Evolutionary conservation across 2,329 filamentous ascomycete genomes (phyloP), one percentile per base, ranked within the genome.

Genomic region (Fusarium tupiense): DNA sequence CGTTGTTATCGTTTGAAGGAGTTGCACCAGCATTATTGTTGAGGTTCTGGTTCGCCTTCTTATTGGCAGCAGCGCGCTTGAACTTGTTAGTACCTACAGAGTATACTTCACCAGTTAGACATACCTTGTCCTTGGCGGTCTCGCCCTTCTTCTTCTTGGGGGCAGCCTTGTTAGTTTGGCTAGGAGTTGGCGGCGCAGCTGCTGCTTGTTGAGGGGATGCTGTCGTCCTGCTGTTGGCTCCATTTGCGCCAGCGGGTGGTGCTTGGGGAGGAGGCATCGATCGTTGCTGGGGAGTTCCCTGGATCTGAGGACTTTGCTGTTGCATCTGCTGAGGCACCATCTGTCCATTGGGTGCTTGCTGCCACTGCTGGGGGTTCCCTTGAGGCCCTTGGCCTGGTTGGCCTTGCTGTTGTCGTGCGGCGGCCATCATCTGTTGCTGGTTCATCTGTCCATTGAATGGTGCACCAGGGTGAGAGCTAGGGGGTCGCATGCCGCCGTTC

Each of bases 81-180:
- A 37, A 60, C 37, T 58, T 56, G 66, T 78, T 50, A 77, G 57
- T 64, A 57, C 70, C 26, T 67, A 24, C 31, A 47, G 50, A 40
- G n/a, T 46, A 14, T 7, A 6, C 29, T 6, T n/a, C n/a, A n/a
- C 46, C 24, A 26, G 40, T 47, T 46, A 37, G 35, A 78, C 85
- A 84, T 88, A 93, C 92, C 91, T 94, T 94, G 65, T 84, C 86
- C 82, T 92, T 93, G 10, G 89, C 85, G 69, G 86, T 88, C 82
- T 92, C 92, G 10, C 84, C 85, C 38, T 91, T 90, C 85, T 94
- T 93, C 88, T 96, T 96, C 82, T 94, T 95, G 3, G 93, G 92
- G 40, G 90, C 91, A 8, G 92, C 83, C 85, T 96, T 96, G 79
- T 91, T 92, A 4, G 86, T 82, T 80, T 94, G 92, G 59, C 90